Evolutionary conservation across 495 filamentous ascomycete genomes (phyloP).

Genomic region (Daldinia caldariorum): DNA sequence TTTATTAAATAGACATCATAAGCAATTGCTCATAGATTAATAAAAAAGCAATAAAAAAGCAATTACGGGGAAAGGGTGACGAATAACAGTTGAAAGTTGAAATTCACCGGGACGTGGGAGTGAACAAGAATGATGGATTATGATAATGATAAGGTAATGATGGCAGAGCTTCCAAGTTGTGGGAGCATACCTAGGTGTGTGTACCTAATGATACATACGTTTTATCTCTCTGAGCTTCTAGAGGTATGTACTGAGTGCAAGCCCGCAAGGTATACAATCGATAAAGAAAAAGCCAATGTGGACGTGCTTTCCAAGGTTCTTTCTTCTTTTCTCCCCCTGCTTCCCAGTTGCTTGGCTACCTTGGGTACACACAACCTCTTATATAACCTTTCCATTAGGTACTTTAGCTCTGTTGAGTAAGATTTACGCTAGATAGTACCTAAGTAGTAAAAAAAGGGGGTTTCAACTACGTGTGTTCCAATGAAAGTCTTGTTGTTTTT

Average conservation of each 20-base stretch:
- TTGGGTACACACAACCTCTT: neutral
- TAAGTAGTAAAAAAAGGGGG: neutral
- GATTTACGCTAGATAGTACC: slow-evolving; percentile 5
- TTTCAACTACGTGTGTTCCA: neutral
- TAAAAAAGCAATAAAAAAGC: too few relatives aligned
- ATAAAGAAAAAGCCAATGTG: slow-evolving; percentile 34
- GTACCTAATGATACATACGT: slow-evolving; percentile 8
- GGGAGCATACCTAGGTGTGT: neutral
- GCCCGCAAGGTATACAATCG: slow-evolving; percentile 15
- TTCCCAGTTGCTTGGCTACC: neutral
- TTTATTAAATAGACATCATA: slow-evolving; percentile 27
- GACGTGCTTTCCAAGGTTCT: slow-evolving; percentile 15
- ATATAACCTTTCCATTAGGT: too few relatives aligned
- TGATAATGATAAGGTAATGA: slow-evolving; percentile 7
- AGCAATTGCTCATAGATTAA: slow-evolving; percentile 7
- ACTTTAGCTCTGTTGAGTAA: neutral
- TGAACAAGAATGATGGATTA: neutral
- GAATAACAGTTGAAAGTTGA: slow-evolving; percentile 2
- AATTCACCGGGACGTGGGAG: slow-evolving; percentile 6
- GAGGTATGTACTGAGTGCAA: too few relatives aligned
- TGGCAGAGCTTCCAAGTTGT: neutral
- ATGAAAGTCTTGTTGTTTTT: slow-evolving; percentile 10
- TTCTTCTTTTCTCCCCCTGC: neutral
- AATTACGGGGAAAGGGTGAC: slow-evolving; percentile 14
- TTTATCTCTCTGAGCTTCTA: neutral